phyloP scores from a whole-genome alignment of 805 yeast genomes.

The Cyberlindnera xylosilytica region DNA sequence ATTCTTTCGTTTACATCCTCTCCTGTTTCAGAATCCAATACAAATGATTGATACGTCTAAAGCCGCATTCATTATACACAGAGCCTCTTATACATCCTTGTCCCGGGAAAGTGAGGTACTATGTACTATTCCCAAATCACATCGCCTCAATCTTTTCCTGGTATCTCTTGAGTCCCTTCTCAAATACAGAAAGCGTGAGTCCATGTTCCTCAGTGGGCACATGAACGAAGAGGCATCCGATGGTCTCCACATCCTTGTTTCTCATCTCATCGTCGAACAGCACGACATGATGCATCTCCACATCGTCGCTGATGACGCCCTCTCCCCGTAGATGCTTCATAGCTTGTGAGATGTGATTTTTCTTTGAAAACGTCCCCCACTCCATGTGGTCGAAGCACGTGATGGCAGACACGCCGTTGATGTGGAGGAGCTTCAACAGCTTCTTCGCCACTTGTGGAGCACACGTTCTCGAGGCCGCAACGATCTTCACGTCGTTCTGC shows the following conservation, averaged over 20 bases:
- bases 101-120: no score
- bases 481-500: slow-evolving; percentile 44
- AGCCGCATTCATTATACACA: no score
- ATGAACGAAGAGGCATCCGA: slow-evolving; percentile 69
- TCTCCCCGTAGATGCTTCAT: slow-evolving; percentile 28
- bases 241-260: slow-evolving; percentile 67
- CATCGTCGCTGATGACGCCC: slow-evolving; percentile 41
- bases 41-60: no score
- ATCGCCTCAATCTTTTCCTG: slow-evolving; percentile 1
- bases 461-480: slow-evolving; percentile 77
- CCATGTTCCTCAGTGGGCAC: slow-evolving; percentile 45
- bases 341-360: slow-evolving; percentile 55
- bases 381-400: slow-evolving; percentile 54
- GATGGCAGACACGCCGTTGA: slow-evolving; percentile 52
- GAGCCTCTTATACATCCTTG: no score
- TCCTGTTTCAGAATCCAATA: no score
- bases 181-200: slow-evolving; percentile 15
- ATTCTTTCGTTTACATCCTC: no score
- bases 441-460: slow-evolving; percentile 75
- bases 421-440: slow-evolving; percentile 49
- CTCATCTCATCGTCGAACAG: slow-evolving; percentile 79
- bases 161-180: slow-evolving; percentile 6
- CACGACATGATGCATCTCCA: slow-evolving; percentile 40
- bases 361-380: slow-evolving; percentile 68
- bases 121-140: neutral